These are phyloP conservation scores for Scenedesmus sp. DNA, from an alignment of 163 green algal genomes.

Conservation along the genomic window DNA sequence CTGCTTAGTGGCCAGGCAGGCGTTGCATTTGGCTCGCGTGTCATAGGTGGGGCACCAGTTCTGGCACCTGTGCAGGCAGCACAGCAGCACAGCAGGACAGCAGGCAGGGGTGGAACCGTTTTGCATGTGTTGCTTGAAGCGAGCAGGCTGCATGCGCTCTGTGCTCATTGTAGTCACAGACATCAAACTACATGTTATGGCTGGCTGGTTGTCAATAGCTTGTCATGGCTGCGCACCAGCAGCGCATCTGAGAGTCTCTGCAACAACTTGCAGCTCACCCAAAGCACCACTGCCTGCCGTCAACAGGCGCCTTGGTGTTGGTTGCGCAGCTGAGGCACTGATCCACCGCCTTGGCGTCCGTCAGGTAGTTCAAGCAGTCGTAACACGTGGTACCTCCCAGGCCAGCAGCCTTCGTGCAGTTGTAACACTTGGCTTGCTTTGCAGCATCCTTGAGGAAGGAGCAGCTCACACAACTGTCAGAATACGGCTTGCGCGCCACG, in stretches of 20 bases:
- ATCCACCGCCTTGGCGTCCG: not conserved
- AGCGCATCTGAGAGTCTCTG: not conserved
- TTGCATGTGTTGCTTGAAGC: no score
- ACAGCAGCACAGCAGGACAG: not conserved
- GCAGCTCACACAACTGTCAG: not conserved
- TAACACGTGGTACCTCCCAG: not conserved
- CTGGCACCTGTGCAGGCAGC: not conserved
- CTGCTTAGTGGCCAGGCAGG: constrained; percentile 25
- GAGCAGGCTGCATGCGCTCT: no score
- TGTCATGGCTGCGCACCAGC: no score
- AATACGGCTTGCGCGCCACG: not conserved
- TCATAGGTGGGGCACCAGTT: constrained; percentile 35
- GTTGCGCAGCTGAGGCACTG: not conserved
- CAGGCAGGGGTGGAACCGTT: no score
- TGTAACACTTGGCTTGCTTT: constrained; percentile 13
- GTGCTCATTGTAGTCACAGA: no score
- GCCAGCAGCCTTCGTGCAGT: not conserved
- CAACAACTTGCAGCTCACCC: not conserved
- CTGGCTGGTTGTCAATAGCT: no score
- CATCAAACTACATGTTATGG: no score
- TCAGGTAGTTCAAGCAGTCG: constrained; percentile 10
- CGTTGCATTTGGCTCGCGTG: not conserved
- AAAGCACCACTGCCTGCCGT: constrained; percentile 7
- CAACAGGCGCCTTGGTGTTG: not conserved
- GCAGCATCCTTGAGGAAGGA: not conserved